These are phyloP conservation scores for Endoconidiophora laricicola DNA, from an alignment of 2,329 filamentous ascomycete species.

Conservation along the genomic window DNA sequence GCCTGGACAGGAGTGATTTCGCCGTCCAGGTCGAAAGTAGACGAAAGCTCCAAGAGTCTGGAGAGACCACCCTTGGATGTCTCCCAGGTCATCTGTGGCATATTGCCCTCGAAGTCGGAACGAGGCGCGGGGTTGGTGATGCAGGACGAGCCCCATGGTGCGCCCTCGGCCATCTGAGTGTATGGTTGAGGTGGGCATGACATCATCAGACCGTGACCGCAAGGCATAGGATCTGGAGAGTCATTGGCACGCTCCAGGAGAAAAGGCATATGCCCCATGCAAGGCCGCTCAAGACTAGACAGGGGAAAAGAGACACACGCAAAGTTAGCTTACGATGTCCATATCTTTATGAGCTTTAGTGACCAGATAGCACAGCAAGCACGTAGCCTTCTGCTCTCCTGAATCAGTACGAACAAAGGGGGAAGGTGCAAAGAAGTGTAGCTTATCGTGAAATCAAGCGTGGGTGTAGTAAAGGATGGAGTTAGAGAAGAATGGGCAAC, in stretches of 20 bases:
- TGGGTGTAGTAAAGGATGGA: no score
- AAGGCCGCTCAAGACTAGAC: constrained; percentile 74
- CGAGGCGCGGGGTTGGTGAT: constrained; percentile 18
- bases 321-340: constrained; percentile 8
- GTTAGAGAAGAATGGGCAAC: no score
- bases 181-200: constrained; percentile 62
- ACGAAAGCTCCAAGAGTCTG: constrained; percentile 71
- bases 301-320: constrained; percentile 14
- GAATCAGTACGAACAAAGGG: neutral
- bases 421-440: no score
- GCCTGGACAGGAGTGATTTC: constrained; percentile 95
- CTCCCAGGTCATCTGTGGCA: constrained; percentile 62
- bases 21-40: constrained; percentile 65
- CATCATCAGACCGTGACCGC: constrained; percentile 87
- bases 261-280: constrained; percentile 79
- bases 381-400: neutral
- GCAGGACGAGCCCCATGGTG: constrained; percentile 35
- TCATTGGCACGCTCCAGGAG: constrained; percentile 38
- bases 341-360: neutral
- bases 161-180: constrained; percentile 30
- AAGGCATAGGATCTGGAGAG: constrained; percentile 33
- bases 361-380: neutral
- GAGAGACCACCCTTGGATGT: constrained; percentile 59
- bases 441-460: no score
- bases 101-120: constrained; percentile 18